Evolutionary conservation across 768 basidiomycete species (phyloP).

Genomic region (Sarcomyxa edulis): DNA sequence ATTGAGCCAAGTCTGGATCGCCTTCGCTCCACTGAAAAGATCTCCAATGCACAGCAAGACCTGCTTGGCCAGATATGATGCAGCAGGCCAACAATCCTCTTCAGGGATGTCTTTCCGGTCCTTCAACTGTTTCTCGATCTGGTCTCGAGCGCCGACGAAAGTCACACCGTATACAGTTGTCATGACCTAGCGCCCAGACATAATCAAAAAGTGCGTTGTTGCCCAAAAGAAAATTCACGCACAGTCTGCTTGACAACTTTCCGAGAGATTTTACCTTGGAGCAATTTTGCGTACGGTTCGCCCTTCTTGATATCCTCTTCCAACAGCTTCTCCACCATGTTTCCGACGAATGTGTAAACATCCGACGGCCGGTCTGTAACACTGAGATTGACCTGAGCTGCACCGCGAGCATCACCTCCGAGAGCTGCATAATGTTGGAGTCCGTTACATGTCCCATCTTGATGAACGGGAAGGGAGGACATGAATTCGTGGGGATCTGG

Average conservation of each 20-base stretch:
- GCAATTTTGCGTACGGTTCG: slow-evolving; percentile 48
- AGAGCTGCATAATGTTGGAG: slow-evolving; percentile 98
- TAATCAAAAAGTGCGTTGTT: slow-evolving; percentile 3
- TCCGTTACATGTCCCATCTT: slow-evolving; percentile 98
- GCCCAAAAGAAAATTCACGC: slow-evolving; percentile 17
- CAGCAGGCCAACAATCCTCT: slow-evolving; percentile 68
- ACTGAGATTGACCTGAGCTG: slow-evolving; percentile 86
- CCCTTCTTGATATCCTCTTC: slow-evolving; percentile 49
- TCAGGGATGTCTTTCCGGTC: slow-evolving; percentile 67
- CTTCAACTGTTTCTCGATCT: slow-evolving; percentile 86
- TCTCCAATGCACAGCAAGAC: slow-evolving; percentile 83
- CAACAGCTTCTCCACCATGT: slow-evolving; percentile 74
- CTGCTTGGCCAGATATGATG: slow-evolving; percentile 78
- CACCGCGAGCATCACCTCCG: slow-evolving; percentile 87
- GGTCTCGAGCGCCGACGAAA: slow-evolving; percentile 88
- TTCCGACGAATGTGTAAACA: slow-evolving; percentile 89
- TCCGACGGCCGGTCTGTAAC: slow-evolving; percentile 86
- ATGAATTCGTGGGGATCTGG: slow-evolving; percentile 55
- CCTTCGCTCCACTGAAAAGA: slow-evolving; percentile 87
- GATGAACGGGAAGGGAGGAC: slow-evolving; percentile 86
- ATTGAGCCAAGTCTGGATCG: slow-evolving; percentile 90
- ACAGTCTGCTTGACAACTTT: slow-evolving; percentile 99
- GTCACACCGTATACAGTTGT: slow-evolving; percentile 99
- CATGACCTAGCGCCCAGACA: slow-evolving; percentile 63
- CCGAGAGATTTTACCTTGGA: slow-evolving; percentile 75